Base-by-base conservation (phyloP, 805 yeast species). In the Wickerhamiella sorbophila region DNA sequence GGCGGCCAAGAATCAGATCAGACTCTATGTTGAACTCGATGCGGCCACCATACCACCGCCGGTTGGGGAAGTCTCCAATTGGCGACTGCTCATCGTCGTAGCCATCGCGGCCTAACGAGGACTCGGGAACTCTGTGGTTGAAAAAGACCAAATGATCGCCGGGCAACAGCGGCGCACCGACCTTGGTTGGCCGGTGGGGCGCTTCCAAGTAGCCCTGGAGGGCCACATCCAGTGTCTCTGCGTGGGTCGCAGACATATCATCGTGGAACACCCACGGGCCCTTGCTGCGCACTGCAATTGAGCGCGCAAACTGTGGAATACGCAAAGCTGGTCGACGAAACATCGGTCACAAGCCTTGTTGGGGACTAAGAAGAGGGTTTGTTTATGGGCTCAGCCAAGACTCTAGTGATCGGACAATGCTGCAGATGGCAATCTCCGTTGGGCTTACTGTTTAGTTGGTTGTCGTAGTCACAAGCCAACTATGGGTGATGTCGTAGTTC, bases 31-130 rank as follows among this genome's bases (percentile, higher is more conserved):
- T 46, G 48, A 69, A 72, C 19, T 59, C 56, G 27, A 86, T 61
- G 18, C 66, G 58, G 2, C 95, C 95, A 26, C 77, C 73, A 0
- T 71, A 75, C 95, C 95, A 86, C 73, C 87, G 69, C 19, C 95
- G 64, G 46, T 58, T 61, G 51, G 70, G 79, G 17, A 60, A 59
- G 24, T 57, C 50, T 1, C 58, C 52, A 8, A 21, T 35, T 0
- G 93, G 94, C 0, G 86, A 74, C 53, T 81, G 91, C 50, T 79
- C 74, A 36, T 76, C 67, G 48, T 81, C 93, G 59, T 84, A 86
- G 1, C 95, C 95, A 58, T 86, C 96, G 1, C 50, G 38, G 2
- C 79, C 77, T 16, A 84, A 54, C 2, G 59, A 58, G 0, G 48
- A 37, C 41, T 71, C 77, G 31, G 60, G 57, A 31, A 71, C 66